Base-by-base conservation (phyloP, 2,329 filamentous ascomycete genomes). In the Geoglossum cookeanum region DNA sequence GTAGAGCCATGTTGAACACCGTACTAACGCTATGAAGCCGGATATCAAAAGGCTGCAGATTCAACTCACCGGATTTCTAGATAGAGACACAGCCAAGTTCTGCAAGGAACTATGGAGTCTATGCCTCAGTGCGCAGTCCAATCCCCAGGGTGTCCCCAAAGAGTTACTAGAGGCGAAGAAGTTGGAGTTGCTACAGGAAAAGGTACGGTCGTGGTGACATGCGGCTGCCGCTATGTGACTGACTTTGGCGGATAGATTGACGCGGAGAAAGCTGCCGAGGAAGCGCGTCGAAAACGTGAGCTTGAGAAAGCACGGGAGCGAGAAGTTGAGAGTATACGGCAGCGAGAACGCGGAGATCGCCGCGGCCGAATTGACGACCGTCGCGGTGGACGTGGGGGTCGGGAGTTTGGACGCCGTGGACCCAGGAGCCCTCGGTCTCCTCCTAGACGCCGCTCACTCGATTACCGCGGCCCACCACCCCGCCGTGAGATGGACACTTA, bases 81-180 rank as follows among this genome's bases (percentile, higher is more conserved):
- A 95, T 65, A 91, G 94, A 68, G 88, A 97, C 63, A 92, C 89
- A 0, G 76, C 88, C 1, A 71, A 77, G 0, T 98, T 98, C 67
- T 96, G 91, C 70, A 91, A 94, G 67, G 87, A 96, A 61, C 72
- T 98, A 11, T 98, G 92, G 92, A 87, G 83, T 59, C 74, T 98
- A 17, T 85, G 91, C 64, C 72, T 98, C 51, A 96, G 90, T 68
- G 92, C 89, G 8, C 92, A 98, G 69, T 75, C 78, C 45, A 95
- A 84, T 68, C 82, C 88, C 0, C 85, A 92, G 67, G 92, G 92
- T 57, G 89, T 98, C 11, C 91, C 92, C 0, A 91, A 94, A 69
- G 90, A 96, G 70, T 76, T 98, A 47, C 73, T 98, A 2, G 92
- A 98, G 68, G 90, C 91, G 0, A 98, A 98, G 75, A 98, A 97